A percentile compares a stretch with the other conserved stretches of the same genome.
Conservation (phyloP, 2,329 filamentous ascomycete species). For the Diaporthe australafricana region DNA sequence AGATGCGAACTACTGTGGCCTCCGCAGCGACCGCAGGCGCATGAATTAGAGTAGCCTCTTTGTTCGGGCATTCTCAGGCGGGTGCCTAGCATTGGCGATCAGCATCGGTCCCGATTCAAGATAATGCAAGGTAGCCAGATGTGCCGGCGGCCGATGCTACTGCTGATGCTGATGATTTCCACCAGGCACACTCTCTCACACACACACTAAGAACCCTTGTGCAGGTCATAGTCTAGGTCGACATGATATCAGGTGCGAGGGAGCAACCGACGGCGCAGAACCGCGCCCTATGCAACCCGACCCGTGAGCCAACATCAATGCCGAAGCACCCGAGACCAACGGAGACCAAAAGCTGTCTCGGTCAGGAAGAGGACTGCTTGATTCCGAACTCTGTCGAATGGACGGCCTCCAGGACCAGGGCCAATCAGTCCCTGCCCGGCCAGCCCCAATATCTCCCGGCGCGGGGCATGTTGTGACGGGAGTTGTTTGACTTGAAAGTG, state of each 20-base stretch:
- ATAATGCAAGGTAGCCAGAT: slow-evolving; percentile 2
- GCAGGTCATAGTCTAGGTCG: not conserved
- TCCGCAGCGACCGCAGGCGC: slow-evolving; percentile 11
- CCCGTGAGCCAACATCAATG: not conserved
- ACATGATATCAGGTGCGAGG: not conserved
- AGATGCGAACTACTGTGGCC: slow-evolving; percentile 10
- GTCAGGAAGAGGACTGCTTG: slow-evolving; percentile 1
- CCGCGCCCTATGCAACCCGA: not conserved
- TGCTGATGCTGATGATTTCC: slow-evolving; percentile 9
- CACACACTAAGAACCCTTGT: no score
- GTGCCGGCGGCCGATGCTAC: slow-evolving; percentile 12
- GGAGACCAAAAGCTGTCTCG: not conserved
- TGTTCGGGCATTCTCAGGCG: not conserved
- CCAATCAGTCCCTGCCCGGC: not conserved
- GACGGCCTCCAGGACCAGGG: not conserved
- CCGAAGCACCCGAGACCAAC: slow-evolving; percentile 21
- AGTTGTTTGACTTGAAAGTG: not conserved
- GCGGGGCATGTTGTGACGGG: not conserved
- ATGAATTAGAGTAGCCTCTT: not conserved
- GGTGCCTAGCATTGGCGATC: slow-evolving; percentile 6
- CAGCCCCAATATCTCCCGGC: slow-evolving; percentile 12
- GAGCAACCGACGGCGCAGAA: not conserved
- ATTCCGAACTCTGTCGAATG: slow-evolving; percentile 7
- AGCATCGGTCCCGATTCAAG: slow-evolving; percentile 19
- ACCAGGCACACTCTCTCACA: not conserved